Evolutionary conservation across 768 basidiomycete species (phyloP), one percentile per base, ranked within the genome.

Genomic region (Lepiota brunneoincarnata): DNA sequence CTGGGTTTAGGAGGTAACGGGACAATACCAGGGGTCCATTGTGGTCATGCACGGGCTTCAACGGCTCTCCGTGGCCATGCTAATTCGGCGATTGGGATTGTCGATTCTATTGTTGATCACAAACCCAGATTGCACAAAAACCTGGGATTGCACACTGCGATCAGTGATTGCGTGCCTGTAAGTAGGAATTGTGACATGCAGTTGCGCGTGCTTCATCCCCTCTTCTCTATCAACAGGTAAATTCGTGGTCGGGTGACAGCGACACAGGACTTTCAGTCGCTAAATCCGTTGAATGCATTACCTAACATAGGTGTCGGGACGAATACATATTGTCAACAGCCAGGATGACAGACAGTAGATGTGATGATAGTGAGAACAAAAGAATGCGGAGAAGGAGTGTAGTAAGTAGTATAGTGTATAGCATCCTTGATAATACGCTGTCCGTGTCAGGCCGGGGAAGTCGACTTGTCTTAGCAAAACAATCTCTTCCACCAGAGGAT

Each of bases 401-500:
- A 14, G 35, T 44, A 26, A 14, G 36, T 44, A 26, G 44, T 38
- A 37, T 45, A 28, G 20, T 54, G 21, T 39, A 28, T 42, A 23
- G 23, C 26, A 28, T 47, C 36, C 44, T 48, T 34, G 15, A 28
- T 15, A 17, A 45, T 28, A 23, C n/a, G 12, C 6, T 39, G 21
- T 26, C 31, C 31, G 41, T 15, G 41, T n/a, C 34, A 35, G 7
- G 20, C 9, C 20, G 24, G 23, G 9, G 3, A 23, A 34, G 15
- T 48, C 18, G 20, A 44, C 3, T 24, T 49, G 58, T 42, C 49
- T 70, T 78, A 91, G 70, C 89, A 89, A 71, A 93, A 92, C 44
- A 87, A 59, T 68, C 79, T 81, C 67, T 80, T 82, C 81, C 84
- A 90, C 93, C 93, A 94, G 42, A 84, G 68, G 60, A 82, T 71